A percentile compares a stretch with the other conserved stretches of the same genome.
phyloP scores from a whole-genome alignment of 192 early-diverging fungal genomes.

The Podila epicladia region DNA sequence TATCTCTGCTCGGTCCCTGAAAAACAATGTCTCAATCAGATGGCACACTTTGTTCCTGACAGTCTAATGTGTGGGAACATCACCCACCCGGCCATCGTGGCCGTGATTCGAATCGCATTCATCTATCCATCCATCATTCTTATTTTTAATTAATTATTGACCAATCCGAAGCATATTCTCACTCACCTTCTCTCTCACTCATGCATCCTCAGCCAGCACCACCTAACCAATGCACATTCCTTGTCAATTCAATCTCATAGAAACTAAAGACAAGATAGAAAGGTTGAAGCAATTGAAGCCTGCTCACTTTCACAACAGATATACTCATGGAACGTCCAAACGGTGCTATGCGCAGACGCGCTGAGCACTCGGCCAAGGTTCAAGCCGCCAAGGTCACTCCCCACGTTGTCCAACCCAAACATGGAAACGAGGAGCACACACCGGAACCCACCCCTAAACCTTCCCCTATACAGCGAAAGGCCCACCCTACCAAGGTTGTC shows the following conservation, averaged over 20 bases:
- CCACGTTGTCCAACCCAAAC: background rate
- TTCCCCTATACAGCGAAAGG: background rate
- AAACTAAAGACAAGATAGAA: background rate
- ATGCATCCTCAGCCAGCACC: background rate
- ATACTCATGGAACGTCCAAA: background rate
- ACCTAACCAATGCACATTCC: background rate
- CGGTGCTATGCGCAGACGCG: slow-evolving; percentile 1
- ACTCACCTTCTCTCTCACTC: background rate
- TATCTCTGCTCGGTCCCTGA: too few relatives aligned
- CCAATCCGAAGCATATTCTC: background rate
- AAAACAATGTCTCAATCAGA: too few relatives aligned
- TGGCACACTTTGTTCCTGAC: too few relatives aligned
- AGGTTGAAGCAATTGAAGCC: too few relatives aligned
- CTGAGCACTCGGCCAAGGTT: background rate
- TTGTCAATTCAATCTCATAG: background rate
- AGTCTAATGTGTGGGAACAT: too few relatives aligned
- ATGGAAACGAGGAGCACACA: slow-evolving; percentile 1
- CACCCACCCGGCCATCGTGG: too few relatives aligned
- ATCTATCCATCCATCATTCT: background rate
- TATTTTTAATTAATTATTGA: background rate
- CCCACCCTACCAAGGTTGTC: background rate
- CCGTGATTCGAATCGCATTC: background rate
- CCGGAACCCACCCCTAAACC: background rate
- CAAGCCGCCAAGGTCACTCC: background rate
- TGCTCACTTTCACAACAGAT: slow-evolving; percentile 1